phyloP scores from a whole-genome alignment of 805 yeast species.

The Starmerella tilneyi region DNA sequence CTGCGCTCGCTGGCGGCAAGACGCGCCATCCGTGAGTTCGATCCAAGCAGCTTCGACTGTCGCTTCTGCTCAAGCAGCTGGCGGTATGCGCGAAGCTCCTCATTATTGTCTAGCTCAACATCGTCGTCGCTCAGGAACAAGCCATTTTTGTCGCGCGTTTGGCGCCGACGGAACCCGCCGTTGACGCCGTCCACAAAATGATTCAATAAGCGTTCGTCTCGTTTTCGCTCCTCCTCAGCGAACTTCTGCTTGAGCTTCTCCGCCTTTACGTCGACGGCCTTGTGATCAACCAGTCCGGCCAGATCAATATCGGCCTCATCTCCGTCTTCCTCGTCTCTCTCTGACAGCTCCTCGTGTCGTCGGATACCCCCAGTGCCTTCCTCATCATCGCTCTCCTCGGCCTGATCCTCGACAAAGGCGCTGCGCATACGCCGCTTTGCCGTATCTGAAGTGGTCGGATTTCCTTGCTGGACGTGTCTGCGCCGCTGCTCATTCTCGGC shows the following conservation, averaged over 20 bases:
- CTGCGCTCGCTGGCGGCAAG: conserved; percentile 19
- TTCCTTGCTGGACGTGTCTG: not conserved
- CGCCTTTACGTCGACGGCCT: conserved; percentile 5
- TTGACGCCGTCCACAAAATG: conserved; percentile 22
- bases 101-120: conserved; percentile 6
- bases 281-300: conserved; percentile 21
- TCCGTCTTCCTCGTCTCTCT: conserved; percentile 15
- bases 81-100: conserved; percentile 5
- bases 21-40: conserved; percentile 14
- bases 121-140: conserved; percentile 16
- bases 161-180: conserved; percentile 22
- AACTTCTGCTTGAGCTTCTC: conserved; percentile 12
- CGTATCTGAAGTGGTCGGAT: too few relatives aligned
- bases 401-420: conserved; percentile 22
- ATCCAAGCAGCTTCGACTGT: conserved; percentile 14
- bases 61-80: conserved; percentile 9
- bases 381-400: conserved; percentile 26
- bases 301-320: conserved; percentile 18
- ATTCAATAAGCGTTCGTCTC: conserved; percentile 21
- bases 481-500: conserved; percentile 9
- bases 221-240: conserved; percentile 19
- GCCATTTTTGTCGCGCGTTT: conserved; percentile 8
- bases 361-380: conserved; percentile 16
- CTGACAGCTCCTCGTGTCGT: not conserved
- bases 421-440: not conserved